Evolutionary conservation across 352 stramenopile genomes (phyloP).

Genomic region (Pythium diclinum): DNA sequence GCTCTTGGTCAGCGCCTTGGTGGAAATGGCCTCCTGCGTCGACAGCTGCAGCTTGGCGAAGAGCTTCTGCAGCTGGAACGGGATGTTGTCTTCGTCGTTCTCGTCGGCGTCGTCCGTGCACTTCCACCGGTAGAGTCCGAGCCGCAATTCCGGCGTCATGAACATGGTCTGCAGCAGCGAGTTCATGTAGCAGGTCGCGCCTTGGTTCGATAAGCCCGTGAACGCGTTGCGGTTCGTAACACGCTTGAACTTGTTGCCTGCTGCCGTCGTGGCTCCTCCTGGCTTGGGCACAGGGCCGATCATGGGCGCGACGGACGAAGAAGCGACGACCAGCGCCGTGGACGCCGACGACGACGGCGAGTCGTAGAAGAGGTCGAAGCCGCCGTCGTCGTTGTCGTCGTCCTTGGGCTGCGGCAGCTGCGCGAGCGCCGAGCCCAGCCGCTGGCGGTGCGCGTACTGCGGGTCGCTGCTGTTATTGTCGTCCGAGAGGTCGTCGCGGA

Average conservation of each 20-base stretch:
- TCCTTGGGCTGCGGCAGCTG: constrained; percentile 22
- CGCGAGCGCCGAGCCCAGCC: constrained; percentile 20
- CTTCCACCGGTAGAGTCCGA: constrained; percentile 75
- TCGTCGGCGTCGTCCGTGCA: constrained; percentile 46
- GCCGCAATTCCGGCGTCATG: constrained; percentile 86
- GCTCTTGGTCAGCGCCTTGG: constrained; percentile 87
- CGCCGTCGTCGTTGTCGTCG: constrained; percentile 22
- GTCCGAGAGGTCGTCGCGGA: constrained; percentile 22
- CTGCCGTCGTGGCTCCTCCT: background rate
- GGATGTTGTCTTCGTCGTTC: constrained; percentile 74
- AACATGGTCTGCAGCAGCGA: constrained; percentile 91
- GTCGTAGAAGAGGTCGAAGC: constrained; percentile 56
- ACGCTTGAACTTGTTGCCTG: constrained; percentile 12
- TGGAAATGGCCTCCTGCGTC: constrained; percentile 63
- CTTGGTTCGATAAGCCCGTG: constrained; percentile 87
- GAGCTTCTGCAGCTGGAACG: constrained; percentile 89
- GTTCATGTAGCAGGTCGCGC: constrained; percentile 94
- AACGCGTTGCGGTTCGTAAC: constrained; percentile 38
- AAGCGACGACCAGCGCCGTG: constrained; percentile 27
- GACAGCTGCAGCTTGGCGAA: constrained; percentile 90
- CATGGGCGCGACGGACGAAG: constrained; percentile 16
- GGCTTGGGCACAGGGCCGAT: constrained; percentile 14
- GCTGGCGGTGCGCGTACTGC: constrained; percentile 20
- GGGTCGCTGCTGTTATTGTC: background rate
- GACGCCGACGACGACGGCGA: constrained; percentile 28